A percentile compares a stretch with the other conserved stretches of the same genome.
phyloP scores from a whole-genome alignment of 495 filamentous ascomycete species.

The Penicillium desertorum region DNA sequence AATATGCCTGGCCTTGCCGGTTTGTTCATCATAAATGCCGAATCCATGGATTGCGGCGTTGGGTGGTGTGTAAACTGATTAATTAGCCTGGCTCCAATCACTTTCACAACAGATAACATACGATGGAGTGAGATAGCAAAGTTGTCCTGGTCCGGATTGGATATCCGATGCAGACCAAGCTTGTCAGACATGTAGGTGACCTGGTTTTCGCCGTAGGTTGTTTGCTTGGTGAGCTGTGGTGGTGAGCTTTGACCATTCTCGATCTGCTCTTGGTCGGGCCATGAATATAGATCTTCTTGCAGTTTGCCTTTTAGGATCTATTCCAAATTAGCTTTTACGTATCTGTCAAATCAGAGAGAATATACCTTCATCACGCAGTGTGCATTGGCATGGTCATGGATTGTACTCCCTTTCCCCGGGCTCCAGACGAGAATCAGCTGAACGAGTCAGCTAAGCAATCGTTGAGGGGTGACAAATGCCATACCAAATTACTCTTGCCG shows the following conservation, averaged over 20 bases:
- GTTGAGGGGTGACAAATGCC: slow-evolving; percentile 18
- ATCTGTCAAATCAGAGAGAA: neutral
- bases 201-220: slow-evolving; percentile 57
- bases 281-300: slow-evolving; percentile 76
- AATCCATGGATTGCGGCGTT: slow-evolving; percentile 77
- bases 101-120: slow-evolving; percentile 42
- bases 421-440: slow-evolving; percentile 90
- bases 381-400: slow-evolving; percentile 86
- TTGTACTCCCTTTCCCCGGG: slow-evolving; percentile 77
- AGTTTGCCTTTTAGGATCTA: slow-evolving; percentile 73
- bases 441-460: neutral
- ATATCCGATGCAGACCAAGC: slow-evolving; percentile 80
- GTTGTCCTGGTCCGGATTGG: slow-evolving; percentile 67
- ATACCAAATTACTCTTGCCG: slow-evolving; percentile 84
- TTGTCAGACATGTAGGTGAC: slow-evolving; percentile 84
- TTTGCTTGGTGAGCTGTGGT: slow-evolving; percentile 39
- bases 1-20: slow-evolving; percentile 70
- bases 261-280: slow-evolving; percentile 56
- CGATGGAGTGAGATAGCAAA: slow-evolving; percentile 83
- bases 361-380: slow-evolving; percentile 69
- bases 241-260: slow-evolving; percentile 51
- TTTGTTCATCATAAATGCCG: slow-evolving; percentile 67
- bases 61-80: slow-evolving; percentile 81
- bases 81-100: slow-evolving; percentile 5
- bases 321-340: neutral